phyloP scores from a whole-genome alignment of 495 filamentous ascomycete species.

The Parmelia sp. region DNA sequence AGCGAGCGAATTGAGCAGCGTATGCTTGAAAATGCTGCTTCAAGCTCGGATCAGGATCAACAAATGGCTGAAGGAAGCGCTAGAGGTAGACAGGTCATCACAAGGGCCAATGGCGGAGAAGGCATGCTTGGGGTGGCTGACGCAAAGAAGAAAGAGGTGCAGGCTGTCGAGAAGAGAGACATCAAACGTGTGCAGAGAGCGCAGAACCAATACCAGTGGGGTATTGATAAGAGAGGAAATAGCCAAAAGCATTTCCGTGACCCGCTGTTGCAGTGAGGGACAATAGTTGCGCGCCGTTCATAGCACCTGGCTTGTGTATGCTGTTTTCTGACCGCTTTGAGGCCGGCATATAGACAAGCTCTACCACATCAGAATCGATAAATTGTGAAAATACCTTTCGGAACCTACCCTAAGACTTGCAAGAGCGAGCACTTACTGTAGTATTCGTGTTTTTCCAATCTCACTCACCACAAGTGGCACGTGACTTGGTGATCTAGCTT shows the following conservation, averaged over 20 bases:
- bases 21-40: constrained; percentile 25
- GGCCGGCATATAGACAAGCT: not conserved
- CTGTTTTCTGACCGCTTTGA: not conserved
- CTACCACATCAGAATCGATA: not conserved
- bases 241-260: constrained; percentile 69
- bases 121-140: constrained; percentile 71
- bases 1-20: constrained; percentile 51
- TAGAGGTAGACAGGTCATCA: constrained; percentile 55
- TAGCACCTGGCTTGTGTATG: not conserved
- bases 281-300: not conserved
- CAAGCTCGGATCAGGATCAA: constrained; percentile 31
- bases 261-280: constrained; percentile 28
- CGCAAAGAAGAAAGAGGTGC: constrained; percentile 61
- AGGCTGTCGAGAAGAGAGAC: constrained; percentile 58
- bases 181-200: constrained; percentile 54
- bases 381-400: not conserved
- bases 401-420: not conserved
- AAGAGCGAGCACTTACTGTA: not conserved
- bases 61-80: constrained; percentile 42
- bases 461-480: not conserved
- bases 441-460: not conserved
- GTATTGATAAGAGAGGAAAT: constrained; percentile 58
- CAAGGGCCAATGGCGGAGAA: constrained; percentile 61
- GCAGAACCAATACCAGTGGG: constrained; percentile 53
- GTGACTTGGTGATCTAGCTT: not conserved